Conservation (phyloP, 1,139 yeast genomes). For the Candida sanyaensis region DNA sequence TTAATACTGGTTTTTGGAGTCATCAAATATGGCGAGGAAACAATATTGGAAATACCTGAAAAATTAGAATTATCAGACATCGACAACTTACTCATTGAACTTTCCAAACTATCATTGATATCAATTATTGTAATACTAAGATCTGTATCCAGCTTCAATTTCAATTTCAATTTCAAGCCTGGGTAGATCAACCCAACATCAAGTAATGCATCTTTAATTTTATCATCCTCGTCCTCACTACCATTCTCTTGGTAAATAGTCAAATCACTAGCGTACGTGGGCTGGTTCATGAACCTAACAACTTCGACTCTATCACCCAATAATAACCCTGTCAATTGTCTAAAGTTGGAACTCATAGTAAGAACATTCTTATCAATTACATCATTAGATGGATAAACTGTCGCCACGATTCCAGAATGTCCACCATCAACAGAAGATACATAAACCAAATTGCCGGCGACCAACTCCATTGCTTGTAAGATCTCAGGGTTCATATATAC, state of each 20-base stretch:
- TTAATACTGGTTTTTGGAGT: conserved; percentile 33
- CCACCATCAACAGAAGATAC: conserved; percentile 48
- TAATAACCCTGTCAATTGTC: conserved; percentile 58
- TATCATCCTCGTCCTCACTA: conserved; percentile 6
- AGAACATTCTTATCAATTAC: conserved; percentile 52
- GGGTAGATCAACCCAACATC: conserved; percentile 59
- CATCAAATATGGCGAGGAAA: conserved; percentile 51
- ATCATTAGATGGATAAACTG: conserved; percentile 40
- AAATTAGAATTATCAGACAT: conserved; percentile 14
- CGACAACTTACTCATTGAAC: conserved; percentile 28
- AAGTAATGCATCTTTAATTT: conserved; percentile 27
- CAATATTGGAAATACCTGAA: conserved; percentile 14
- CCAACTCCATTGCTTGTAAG: conserved; percentile 53
- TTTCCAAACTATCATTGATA: conserved; percentile 21
- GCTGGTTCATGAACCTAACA: conserved; percentile 47
- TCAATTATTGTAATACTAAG: conserved; percentile 22
- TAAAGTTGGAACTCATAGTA: conserved; percentile 47
- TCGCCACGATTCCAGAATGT: conserved; percentile 48
- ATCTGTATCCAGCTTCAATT: conserved; percentile 3
- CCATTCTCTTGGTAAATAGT: conserved; percentile 14
- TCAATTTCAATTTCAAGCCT: conserved; percentile 38
- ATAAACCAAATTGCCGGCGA: conserved; percentile 55
- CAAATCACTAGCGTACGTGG: conserved; percentile 45
- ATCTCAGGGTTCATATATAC: conserved; percentile 54
- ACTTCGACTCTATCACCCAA: conserved; percentile 74